Evolutionary conservation across 345 rosid genomes (phyloP), one percentile per base, ranked within the genome.

Genomic region (Bruguiera gymnorhiza): DNA sequence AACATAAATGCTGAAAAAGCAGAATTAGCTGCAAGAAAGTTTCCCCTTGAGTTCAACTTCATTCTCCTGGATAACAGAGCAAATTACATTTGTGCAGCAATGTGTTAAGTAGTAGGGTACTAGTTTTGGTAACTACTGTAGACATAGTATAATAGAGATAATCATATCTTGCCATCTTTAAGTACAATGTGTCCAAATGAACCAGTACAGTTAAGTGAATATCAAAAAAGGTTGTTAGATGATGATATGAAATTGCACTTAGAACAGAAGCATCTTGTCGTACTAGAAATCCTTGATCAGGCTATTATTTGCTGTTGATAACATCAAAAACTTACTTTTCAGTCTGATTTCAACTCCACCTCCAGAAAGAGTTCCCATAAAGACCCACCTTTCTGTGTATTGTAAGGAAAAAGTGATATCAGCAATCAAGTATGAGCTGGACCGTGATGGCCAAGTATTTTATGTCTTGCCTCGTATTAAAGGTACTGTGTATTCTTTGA

Each of bases 281-380:
- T n/a, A 15, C 26, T 61, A 73, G 19, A 53, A 34, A 20, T 39
- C 24, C 62, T 75, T 50, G 62, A 6, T 52, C 21, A 30, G 60
- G 15, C 16, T 15, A 32, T 50, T 36, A 67, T 31, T 65, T 24
- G 8, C 56, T 24, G 13, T 57, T 67, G 51, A 46, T 65, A 34
- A 26, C 52, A 8, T 60, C 50, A 39, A 65, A 68, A 65, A 60
- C 43, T 50, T n/a, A 54, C 60, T 72, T 76, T 81, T 72, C 86
- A 94, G 97, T 82, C 85, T 91, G 73, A 94, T 94, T 76, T 80
- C 96, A 67, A 91, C 98, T 60, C 96, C 98, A 56, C 98, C 98
- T 56, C 98, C 98, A 46, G 97, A 94, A 82, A 87, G 98, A 83
- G 89, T 94, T 85, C 98, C 98, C 68, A 91, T 94, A 83, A 89